These are phyloP conservation scores for Phycomyces blakesleeanus DNA, from an alignment of 192 early-diverging fungal genomes.

Conservation along the genomic window DNA sequence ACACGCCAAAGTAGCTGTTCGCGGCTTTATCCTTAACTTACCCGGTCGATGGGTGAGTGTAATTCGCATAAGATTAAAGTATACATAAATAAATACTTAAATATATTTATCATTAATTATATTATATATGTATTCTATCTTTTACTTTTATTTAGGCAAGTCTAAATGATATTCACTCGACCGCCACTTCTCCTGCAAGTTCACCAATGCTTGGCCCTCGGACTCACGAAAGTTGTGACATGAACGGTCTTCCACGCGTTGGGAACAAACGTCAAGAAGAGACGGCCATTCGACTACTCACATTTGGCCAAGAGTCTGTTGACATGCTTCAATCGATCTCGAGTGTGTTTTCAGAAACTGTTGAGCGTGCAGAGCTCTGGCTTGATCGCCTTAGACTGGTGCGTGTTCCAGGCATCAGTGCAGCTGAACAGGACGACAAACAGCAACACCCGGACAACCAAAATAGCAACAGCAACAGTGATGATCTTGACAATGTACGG, in stretches of 20 bases:
- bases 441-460: neutral
- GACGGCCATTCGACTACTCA: constrained; percentile 59
- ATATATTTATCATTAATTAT: no score
- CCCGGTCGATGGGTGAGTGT: constrained; percentile 69
- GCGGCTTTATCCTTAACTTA: constrained; percentile 78
- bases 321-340: constrained; percentile 65
- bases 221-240: no score
- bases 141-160: constrained; percentile 9
- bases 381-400: constrained; percentile 45
- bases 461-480: neutral
- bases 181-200: constrained; percentile 26
- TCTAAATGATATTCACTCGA: constrained; percentile 39
- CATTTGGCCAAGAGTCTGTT: constrained; percentile 65
- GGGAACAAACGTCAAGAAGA: constrained; percentile 32
- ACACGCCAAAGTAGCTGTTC: constrained; percentile 71
- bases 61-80: neutral
- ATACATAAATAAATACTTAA: neutral
- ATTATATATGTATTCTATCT: neutral
- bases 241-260: neutral
- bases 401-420: constrained; percentile 9
- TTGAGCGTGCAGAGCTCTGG: constrained; percentile 63
- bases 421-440: neutral
- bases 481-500: neutral
- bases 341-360: constrained; percentile 63
- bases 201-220: constrained; percentile 23